Percentiles rank a stretch among this genome's conserved stretches.
Evolutionary conservation across 257 asterid species (phyloP).

Genomic region (Phtheirospermum japonicum): DNA sequence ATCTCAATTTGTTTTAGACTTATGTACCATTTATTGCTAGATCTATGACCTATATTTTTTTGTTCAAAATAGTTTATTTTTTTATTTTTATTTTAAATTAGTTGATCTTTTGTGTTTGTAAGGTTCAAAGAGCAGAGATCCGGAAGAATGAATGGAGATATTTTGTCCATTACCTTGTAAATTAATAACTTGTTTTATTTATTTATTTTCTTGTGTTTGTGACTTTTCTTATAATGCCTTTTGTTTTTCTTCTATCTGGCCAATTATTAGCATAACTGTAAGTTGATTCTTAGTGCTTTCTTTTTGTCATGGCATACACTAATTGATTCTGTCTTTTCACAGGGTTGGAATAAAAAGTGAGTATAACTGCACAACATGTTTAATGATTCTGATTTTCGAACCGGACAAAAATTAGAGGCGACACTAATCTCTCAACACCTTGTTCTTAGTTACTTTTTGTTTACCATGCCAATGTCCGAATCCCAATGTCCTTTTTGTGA

Average conservation of each 20-base stretch:
- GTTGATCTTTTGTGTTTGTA: conserved; percentile 31
- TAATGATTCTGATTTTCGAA: conserved; percentile 22
- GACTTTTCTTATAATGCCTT: conserved; percentile 1
- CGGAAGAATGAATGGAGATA: conserved; percentile 90
- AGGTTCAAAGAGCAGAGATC: conserved; percentile 90
- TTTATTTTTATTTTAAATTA: too few relatives aligned
- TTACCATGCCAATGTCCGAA: conserved; percentile 21
- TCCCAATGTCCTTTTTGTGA: conserved; percentile 16
- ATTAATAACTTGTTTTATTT: conserved; percentile 31
- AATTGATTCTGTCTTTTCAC: conserved; percentile 30
- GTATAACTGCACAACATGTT: conserved; percentile 35
- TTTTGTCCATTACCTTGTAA: conserved; percentile 93
- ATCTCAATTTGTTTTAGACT: conserved; percentile 14
- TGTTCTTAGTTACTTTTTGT: conserved; percentile 1
- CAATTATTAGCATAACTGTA: conserved; percentile 4
- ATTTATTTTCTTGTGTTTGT: conserved; percentile 5
- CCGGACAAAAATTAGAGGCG: conserved; percentile 17
- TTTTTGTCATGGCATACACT: conserved; percentile 13
- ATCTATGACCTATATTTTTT: conserved; percentile 2
- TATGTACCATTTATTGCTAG: not conserved
- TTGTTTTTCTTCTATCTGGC: conserved; percentile 2
- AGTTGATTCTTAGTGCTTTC: conserved; percentile 4
- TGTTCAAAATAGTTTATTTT: conserved; percentile 9
- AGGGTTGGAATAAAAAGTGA: conserved; percentile 99
- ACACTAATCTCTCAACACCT: not conserved